phyloP scores from a whole-genome alignment of 2,329 filamentous ascomycete species.

The Alternaria brassicicola region DNA sequence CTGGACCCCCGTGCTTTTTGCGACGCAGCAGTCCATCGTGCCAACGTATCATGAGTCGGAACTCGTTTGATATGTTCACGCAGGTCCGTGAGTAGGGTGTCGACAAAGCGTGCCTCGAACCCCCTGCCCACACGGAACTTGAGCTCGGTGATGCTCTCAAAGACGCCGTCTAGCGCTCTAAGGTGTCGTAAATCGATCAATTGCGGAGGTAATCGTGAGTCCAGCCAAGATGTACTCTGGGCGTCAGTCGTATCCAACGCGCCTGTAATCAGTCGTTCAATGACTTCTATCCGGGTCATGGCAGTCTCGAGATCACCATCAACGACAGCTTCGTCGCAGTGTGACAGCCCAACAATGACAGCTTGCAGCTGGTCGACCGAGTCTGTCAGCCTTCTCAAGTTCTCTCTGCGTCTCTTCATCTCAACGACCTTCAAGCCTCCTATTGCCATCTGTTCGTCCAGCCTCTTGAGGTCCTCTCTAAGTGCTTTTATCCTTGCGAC shows the following conservation, averaged over 20 bases:
- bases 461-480: conserved; percentile 75
- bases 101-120: conserved; percentile 81
- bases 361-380: conserved; percentile 82
- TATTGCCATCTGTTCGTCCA: conserved; percentile 87
- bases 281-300: conserved; percentile 73
- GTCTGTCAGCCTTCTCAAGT: conserved; percentile 79
- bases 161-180: conserved; percentile 79
- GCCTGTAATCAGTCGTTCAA: conserved; percentile 83
- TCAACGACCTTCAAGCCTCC: conserved; percentile 86
- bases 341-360: conserved; percentile 75
- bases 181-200: conserved; percentile 75
- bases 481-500: conserved; percentile 84
- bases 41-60: conserved; percentile 73
- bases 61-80: conserved; percentile 79
- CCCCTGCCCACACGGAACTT: conserved; percentile 83
- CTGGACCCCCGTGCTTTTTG: conserved; percentile 73
- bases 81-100: conserved; percentile 78
- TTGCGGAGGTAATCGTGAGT: conserved; percentile 46
- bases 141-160: conserved; percentile 75
- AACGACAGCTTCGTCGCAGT: conserved; percentile 82
- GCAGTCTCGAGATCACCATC: conserved; percentile 82
- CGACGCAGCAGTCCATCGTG: conserved; percentile 82
- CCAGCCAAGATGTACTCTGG: conserved; percentile 41
- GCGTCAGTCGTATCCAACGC: conserved; percentile 56
- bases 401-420: conserved; percentile 80